These are phyloP conservation scores for Epichloe coenophiala DNA, from an alignment of 2,329 filamentous ascomycete species.

Conservation along the genomic window DNA sequence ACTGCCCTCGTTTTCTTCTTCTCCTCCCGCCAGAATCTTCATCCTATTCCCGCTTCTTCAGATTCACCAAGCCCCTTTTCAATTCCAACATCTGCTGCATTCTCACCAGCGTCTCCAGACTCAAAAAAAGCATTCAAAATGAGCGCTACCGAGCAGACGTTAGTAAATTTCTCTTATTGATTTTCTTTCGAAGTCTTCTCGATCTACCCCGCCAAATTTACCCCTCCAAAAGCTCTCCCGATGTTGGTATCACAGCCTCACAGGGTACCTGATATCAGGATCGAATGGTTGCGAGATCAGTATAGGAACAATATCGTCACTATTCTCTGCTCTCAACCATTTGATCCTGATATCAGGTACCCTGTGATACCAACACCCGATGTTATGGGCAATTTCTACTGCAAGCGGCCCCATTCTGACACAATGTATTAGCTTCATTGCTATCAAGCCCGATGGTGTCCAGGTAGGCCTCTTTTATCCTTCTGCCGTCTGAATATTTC, in stretches of 20 bases:
- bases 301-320: too few relatives aligned
- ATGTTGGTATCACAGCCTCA: too few relatives aligned
- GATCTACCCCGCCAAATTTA: constrained; percentile 20
- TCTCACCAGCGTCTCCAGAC: constrained; percentile 15
- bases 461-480: constrained; percentile 49
- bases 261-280: too few relatives aligned
- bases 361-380: neutral
- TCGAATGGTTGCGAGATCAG: too few relatives aligned
- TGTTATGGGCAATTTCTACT: neutral
- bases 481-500: neutral
- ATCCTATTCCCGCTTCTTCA: constrained; percentile 16
- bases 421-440: constrained; percentile 70
- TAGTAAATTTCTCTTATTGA: constrained; percentile 26
- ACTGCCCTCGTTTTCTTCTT: constrained; percentile 15
- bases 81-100: constrained; percentile 11
- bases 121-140: constrained; percentile 34
- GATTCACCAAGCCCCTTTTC: constrained; percentile 14
- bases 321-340: too few relatives aligned
- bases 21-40: constrained; percentile 6
- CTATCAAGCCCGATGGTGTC: constrained; percentile 99
- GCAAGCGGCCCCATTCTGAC: constrained; percentile 11
- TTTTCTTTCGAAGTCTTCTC: neutral
- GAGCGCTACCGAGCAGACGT: constrained; percentile 77
- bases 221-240: constrained; percentile 9
- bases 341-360: too few relatives aligned